Evolutionary conservation across 371 early-diverging fungal species (phyloP).

Genomic region (Gilbertella persicaria): DNA sequence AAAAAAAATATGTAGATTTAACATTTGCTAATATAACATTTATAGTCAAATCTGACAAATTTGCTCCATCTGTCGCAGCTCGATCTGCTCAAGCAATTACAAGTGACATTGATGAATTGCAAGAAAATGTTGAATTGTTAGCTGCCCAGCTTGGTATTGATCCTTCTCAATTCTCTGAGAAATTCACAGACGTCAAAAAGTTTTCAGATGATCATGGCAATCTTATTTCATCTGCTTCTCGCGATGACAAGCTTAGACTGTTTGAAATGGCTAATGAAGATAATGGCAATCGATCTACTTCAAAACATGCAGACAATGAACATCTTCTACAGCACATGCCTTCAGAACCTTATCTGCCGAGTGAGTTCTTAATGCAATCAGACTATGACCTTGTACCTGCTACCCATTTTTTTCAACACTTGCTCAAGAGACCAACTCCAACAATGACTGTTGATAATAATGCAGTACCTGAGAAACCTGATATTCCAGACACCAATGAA

Average conservation of each 20-base stretch:
- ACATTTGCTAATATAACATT: not conserved
- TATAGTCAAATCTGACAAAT: no score
- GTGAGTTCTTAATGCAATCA: not conserved
- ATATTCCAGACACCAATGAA: not conserved
- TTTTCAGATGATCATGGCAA: constrained; percentile 16
- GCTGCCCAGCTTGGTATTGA: constrained; percentile 39
- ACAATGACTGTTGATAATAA: no score
- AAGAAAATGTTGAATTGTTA: constrained; percentile 37
- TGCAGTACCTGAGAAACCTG: no score
- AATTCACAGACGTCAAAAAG: constrained; percentile 11
- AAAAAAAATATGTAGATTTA: not conserved
- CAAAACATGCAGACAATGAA: no score
- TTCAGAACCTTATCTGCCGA: no score
- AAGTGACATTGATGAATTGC: constrained; percentile 37
- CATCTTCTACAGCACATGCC: no score
- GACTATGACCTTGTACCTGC: not conserved
- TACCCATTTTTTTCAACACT: not conserved
- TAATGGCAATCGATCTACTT: not conserved
- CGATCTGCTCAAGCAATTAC: constrained; percentile 36
- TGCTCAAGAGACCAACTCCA: not conserved
- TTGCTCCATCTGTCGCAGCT: constrained; percentile 27
- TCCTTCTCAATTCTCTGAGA: constrained; percentile 22
- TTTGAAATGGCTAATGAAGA: not conserved
- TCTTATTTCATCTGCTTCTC: constrained; percentile 9
- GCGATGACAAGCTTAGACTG: not conserved